Base-by-base conservation (phyloP, 768 basidiomycete genomes). In the Psilocybe azurescens region DNA sequence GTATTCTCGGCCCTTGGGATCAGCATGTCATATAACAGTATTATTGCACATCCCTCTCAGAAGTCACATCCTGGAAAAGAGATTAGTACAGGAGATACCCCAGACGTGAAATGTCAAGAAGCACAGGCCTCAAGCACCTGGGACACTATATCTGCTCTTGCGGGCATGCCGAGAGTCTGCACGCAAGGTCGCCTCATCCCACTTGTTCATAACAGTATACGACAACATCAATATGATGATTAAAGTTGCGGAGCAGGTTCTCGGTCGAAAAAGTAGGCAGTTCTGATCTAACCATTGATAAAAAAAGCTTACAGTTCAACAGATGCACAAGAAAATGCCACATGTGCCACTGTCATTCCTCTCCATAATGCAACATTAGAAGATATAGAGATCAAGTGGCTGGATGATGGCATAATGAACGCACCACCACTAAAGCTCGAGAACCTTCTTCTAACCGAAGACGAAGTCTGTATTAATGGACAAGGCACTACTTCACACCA, bases 151-250 rank as follows among this genome's bases (percentile, higher is more conserved):
- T 38, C 61, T 67, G 59, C 67, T 76, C 2, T 76, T 73, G 3
- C 49, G 61, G 0, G 68, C 75, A 0, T 70, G 69, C 56, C 56
- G 69, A 0, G 20, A 33, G 3, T 36, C 38, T 24, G 62, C 71
- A 3, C 65, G 67, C 1, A 9, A n/a, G 6, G 30, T 76, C 30
- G 76, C 74, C 0, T 41, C 67, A 13, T 66, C 62, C 0, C 65
- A 67, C 1, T 53, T 69, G 0, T 71, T 61, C 52, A 60, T 38
- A 0, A 41, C 50, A n/a, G 67, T 73, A 8, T 79, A 79, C 57
- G 77, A 80, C 62, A 81, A 81, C 51, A 75, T 79, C 20, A 80
- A 80, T 53, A 62, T 77, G 53, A 47, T 70, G 2, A 65, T 69
- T 36, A 61, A 63, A 7, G 63, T 51, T 20, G 70, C 75, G 0